Evolutionary conservation across 169 alveolate species (phyloP), one percentile per base, ranked within the genome.

Genomic region (Eimeria sp.): DNA sequence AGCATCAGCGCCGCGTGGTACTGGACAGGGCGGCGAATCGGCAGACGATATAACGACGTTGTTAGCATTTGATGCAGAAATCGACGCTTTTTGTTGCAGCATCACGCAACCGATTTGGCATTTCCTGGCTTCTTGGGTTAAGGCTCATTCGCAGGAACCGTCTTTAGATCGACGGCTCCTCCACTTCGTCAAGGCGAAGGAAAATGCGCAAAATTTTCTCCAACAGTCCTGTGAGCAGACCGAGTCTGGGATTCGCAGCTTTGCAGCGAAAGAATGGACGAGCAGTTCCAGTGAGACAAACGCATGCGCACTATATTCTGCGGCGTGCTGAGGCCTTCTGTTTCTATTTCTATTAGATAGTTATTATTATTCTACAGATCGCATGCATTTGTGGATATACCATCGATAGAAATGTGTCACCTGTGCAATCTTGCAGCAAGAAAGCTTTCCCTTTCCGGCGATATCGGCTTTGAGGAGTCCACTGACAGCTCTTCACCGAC

Each of bases 171-270:
- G 47, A 57, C 11, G 91, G 10, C 76, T 83, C 14, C 57, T 10
- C 4, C 91, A 83, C 34, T 83, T 83, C 14, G 76, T 57, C 76
- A 83, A 57, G 30, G 91, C 91, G 5, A 83, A 83, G 30, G 91
- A 83, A 83, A 83, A 14, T 11, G 91, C 75, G 16, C 91, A 54
- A 57, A n/a, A 83, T 34, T 30, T 5, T 7, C 54, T 57, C 3
- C 91, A 83, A 4, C 49, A 57, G 76, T 40, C 76, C 16, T n/a
- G 30, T 54, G 57, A 45, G 49, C 43, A 45, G 34, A 20, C 90
- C 45, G 72, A 54, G 25, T 22, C 30, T 5, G 11, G 73, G 16
- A n/a, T 13, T 49, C 43, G 20, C 49, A 27, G 67, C 22, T 54
- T 25, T 49, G 73, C 72, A 63, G 34, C 67, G 18, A 47, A 82